A percentile compares a stretch with the other conserved stretches of the same genome.
These are phyloP conservation scores for Basipetospora chlamydospora DNA, from an alignment of 2,329 filamentous ascomycete species.

Conservation along the genomic window DNA sequence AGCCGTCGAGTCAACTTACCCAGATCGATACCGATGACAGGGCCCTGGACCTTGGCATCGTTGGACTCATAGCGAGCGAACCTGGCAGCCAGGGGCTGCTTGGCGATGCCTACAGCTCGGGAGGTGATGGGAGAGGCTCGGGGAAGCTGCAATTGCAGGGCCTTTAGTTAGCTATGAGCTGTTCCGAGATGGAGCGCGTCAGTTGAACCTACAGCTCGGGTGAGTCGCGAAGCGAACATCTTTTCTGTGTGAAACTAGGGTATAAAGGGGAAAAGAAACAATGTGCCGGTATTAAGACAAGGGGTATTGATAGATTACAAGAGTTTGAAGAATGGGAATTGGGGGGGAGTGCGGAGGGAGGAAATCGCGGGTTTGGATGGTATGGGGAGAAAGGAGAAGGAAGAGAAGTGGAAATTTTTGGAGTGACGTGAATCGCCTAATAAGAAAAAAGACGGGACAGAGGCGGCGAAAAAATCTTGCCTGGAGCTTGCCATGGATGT, in stretches of 20 bases:
- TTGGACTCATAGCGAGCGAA: constrained; percentile 58
- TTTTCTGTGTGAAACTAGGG: constrained; percentile 23
- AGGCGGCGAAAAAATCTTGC: constrained; percentile 3
- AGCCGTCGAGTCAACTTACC: constrained; percentile 40
- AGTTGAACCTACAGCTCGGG: constrained; percentile 54
- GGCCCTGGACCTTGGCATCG: constrained; percentile 78
- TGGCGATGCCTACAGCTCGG: constrained; percentile 51
- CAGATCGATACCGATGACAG: constrained; percentile 96
- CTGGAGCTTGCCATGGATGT: neutral
- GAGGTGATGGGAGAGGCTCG: constrained; percentile 56
- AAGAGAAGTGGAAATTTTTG: constrained; percentile 8
- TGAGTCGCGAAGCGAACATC: constrained; percentile 60
- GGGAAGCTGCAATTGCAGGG: constrained; percentile 44
- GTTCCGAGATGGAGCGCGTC: neutral
- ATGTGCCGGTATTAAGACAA: constrained; percentile 8
- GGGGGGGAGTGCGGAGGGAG: constrained; percentile 14
- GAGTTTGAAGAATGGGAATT: constrained; percentile 20
- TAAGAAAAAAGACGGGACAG: constrained; percentile 1
- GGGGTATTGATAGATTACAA: constrained; percentile 11
- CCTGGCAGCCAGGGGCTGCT: constrained; percentile 55
- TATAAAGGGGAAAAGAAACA: constrained; percentile 21
- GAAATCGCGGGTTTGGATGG: constrained; percentile 12
- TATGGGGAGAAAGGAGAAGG: constrained; percentile 13
- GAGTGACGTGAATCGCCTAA: constrained; percentile 6
- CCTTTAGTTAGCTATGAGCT: constrained; percentile 13